Evolutionary conservation across 163 green algal genomes (phyloP).

Genomic region (Prototheca cutis): DNA sequence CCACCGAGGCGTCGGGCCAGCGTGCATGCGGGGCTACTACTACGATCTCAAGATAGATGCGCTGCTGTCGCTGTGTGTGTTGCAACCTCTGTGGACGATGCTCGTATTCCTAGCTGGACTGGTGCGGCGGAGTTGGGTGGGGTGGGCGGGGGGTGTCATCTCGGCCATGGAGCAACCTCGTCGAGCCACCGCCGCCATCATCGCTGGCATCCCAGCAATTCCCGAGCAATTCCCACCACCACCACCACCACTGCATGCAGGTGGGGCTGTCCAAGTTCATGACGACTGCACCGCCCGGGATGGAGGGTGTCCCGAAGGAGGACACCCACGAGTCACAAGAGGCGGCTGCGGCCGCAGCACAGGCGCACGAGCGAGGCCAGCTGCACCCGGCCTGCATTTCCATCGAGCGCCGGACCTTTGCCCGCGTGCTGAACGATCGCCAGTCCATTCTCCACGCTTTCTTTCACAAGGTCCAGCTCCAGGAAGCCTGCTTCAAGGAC

Average conservation of each 20-base stretch:
- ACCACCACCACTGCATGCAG: too few relatives aligned
- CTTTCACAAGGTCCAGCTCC: conserved; percentile 22
- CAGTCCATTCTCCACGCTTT: conserved; percentile 7
- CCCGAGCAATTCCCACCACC: too few relatives aligned
- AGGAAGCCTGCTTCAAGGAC: conserved; percentile 39
- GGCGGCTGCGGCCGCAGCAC: background rate
- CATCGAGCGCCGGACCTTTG: conserved; percentile 20
- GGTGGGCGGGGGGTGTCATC: background rate
- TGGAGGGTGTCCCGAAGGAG: background rate
- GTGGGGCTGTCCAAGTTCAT: background rate
- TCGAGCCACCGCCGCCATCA: too few relatives aligned
- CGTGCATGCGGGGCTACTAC: conserved; percentile 17
- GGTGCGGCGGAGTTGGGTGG: background rate
- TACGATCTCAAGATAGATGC: conserved; percentile 26
- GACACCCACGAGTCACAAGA: background rate
- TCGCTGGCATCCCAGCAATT: too few relatives aligned
- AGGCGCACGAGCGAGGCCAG: background rate
- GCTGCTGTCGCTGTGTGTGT: conserved; percentile 15
- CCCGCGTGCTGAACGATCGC: conserved; percentile 18
- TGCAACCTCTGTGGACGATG: background rate
- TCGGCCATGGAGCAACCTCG: too few relatives aligned
- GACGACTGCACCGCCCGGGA: background rate
- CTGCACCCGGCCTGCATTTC: conserved; percentile 6
- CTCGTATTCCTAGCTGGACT: background rate
- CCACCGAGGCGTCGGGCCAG: conserved; percentile 14